phyloP scores from a whole-genome alignment of 768 basidiomycete species.

The Lepiota venenata region DNA sequence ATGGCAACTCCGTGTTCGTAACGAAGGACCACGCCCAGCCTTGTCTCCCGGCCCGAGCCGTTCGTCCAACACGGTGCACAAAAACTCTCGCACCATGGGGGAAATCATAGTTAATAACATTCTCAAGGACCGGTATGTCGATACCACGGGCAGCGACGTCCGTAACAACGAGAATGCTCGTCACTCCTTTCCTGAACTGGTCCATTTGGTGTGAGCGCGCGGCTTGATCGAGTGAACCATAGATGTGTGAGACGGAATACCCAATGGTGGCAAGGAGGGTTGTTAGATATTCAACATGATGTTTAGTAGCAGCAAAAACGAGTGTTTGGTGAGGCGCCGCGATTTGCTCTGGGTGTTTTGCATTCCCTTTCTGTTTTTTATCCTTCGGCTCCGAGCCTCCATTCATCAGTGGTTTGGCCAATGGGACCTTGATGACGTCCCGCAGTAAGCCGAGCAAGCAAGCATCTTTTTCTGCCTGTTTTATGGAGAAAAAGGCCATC shows the following conservation, averaged over 20 bases:
- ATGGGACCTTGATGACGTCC: constrained; percentile 83
- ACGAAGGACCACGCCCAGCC: constrained; percentile 98
- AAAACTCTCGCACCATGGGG: constrained; percentile 92
- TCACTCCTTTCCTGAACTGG: constrained; percentile 75
- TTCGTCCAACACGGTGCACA: constrained; percentile 95
- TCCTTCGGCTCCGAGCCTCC: constrained; percentile 27
- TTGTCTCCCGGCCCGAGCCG: constrained; percentile 90
- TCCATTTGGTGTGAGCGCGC: constrained; percentile 91
- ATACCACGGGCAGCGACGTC: constrained; percentile 98
- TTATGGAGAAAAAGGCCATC: constrained; percentile 93
- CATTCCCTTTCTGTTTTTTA: constrained; percentile 44
- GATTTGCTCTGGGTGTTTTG: constrained; percentile 46
- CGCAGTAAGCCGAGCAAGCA: constrained; percentile 80
- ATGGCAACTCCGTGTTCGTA: constrained; percentile 81
- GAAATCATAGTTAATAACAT: constrained; percentile 98
- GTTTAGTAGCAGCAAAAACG: constrained; percentile 95
- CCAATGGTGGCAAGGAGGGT: constrained; percentile 75
- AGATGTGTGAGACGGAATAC: constrained; percentile 91
- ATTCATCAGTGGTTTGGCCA: constrained; percentile 33
- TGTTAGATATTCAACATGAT: constrained; percentile 94
- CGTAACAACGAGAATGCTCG: constrained; percentile 90
- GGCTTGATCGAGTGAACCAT: constrained; percentile 90
- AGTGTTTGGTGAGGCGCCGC: constrained; percentile 87
- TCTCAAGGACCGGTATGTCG: constrained; percentile 94
- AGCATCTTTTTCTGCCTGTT: constrained; percentile 92